A percentile compares a stretch with the other conserved stretches of the same genome.
phyloP scores from a whole-genome alignment of 768 basidiomycete species.

The Dioszegia crocea region DNA sequence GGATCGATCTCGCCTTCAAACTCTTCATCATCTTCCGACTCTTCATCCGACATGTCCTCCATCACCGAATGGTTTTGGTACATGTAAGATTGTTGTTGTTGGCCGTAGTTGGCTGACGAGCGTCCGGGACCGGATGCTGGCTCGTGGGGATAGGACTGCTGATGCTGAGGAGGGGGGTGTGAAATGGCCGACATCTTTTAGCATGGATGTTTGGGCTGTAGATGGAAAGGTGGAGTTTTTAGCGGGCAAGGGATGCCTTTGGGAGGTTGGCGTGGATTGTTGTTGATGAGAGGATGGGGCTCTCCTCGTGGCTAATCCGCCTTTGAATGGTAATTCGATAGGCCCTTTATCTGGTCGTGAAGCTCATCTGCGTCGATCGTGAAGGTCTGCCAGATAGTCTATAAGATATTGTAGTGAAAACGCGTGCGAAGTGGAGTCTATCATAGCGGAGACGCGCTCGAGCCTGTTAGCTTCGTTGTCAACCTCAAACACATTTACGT shows the following conservation, averaged over 20 bases:
- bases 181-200: slow-evolving; percentile 2
- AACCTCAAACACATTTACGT: slow-evolving; percentile 1
- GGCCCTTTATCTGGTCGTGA: too few species aligned
- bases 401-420: too few species aligned
- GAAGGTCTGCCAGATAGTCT: too few species aligned
- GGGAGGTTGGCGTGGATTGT: neutral
- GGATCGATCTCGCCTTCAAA: slow-evolving; percentile 1
- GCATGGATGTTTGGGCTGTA: too few species aligned
- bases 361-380: too few species aligned
- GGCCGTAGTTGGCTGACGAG: neutral
- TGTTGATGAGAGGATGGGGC: neutral
- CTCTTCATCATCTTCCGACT: slow-evolving; percentile 8
- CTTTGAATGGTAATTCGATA: too few species aligned
- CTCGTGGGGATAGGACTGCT: neutral
- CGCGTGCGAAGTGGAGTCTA: too few species aligned
- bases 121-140: neutral
- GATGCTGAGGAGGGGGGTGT: neutral
- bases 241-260: neutral
- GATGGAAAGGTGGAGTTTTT: too few species aligned
- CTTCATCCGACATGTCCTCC: slow-evolving; percentile 16
- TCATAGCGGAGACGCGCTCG: neutral
- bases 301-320: too few species aligned
- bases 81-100: neutral
- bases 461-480: neutral
- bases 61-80: slow-evolving; percentile 11